Conservation (phyloP, 73 alveolate species). For the Paramecium pentaurelia region DNA sequence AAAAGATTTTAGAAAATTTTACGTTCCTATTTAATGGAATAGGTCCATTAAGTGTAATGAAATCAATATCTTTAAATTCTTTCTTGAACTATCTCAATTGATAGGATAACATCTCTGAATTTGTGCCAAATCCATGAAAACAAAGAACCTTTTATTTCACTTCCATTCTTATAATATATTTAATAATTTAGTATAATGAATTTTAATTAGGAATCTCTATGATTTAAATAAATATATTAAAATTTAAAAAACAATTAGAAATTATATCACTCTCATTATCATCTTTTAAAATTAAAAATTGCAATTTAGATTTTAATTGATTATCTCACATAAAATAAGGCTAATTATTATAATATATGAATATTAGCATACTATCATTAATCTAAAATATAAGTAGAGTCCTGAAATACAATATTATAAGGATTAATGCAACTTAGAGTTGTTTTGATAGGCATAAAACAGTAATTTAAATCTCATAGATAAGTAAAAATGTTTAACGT, state of each 20-base stretch:
- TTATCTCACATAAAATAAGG: not conserved
- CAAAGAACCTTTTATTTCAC: constrained; percentile 2
- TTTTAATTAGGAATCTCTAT: not conserved
- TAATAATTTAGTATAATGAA: not conserved
- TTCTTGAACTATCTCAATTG: not conserved
- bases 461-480: too few relatives aligned
- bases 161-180: not conserved
- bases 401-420: not conserved
- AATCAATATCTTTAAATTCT: constrained; percentile 9
- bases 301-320: not conserved
- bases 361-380: not conserved
- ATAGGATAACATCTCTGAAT: not conserved
- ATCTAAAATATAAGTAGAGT: not conserved
- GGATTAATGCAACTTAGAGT: too few relatives aligned
- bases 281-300: not conserved
- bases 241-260: not conserved
- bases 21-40: not conserved
- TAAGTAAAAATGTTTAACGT: too few relatives aligned
- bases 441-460: too few relatives aligned
- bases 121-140: constrained; percentile 48
- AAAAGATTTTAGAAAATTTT: not conserved
- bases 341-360: not conserved
- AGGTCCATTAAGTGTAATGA: constrained; percentile 30
- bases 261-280: not conserved
- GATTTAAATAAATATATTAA: not conserved